Evolutionary conservation across 1,284 basidiomycete genomes (phyloP).

Genomic region (Wolfiporia cocos): DNA sequence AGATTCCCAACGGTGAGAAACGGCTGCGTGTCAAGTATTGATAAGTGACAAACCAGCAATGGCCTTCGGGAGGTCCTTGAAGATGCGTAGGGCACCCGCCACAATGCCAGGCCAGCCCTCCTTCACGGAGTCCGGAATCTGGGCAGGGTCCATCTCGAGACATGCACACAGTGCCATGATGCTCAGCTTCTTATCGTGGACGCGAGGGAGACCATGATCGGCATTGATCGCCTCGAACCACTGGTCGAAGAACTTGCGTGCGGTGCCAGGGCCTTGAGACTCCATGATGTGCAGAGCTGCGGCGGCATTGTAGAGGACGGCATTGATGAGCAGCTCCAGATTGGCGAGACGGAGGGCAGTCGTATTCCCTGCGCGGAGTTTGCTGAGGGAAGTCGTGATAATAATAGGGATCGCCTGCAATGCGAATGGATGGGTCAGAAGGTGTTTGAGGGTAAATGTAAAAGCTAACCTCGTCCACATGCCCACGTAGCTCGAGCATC

Average conservation of each 20-base stretch:
- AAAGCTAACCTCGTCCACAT: constrained; percentile 65
- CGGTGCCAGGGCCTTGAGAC: constrained; percentile 45
- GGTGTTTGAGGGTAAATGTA: too few relatives aligned
- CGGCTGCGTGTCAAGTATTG: background rate
- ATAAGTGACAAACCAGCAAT: constrained; percentile 46
- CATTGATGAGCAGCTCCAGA: constrained; percentile 79
- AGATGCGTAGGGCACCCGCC: constrained; percentile 59
- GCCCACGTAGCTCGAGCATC: constrained; percentile 73
- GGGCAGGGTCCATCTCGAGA: constrained; percentile 57
- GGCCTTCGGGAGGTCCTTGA: constrained; percentile 72
- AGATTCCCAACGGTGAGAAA: background rate
- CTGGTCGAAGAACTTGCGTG: constrained; percentile 70
- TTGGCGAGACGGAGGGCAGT: constrained; percentile 68
- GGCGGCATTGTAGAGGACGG: constrained; percentile 80
- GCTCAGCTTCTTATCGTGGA: constrained; percentile 87
- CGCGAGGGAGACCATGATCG: constrained; percentile 65
- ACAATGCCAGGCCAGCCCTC: constrained; percentile 75
- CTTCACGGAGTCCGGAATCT: constrained; percentile 52
- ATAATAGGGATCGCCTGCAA: constrained; percentile 46
- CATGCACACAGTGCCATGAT: constrained; percentile 72
- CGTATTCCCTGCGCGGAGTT: constrained; percentile 56
- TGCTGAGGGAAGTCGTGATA: constrained; percentile 52
- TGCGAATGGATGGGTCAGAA: constrained; percentile 1
- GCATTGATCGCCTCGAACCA: constrained; percentile 73
- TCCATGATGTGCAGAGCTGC: constrained; percentile 77